Evolutionary conservation across 1,284 basidiomycete genomes (phyloP).

Genomic region (Boletus semigastroideus): DNA sequence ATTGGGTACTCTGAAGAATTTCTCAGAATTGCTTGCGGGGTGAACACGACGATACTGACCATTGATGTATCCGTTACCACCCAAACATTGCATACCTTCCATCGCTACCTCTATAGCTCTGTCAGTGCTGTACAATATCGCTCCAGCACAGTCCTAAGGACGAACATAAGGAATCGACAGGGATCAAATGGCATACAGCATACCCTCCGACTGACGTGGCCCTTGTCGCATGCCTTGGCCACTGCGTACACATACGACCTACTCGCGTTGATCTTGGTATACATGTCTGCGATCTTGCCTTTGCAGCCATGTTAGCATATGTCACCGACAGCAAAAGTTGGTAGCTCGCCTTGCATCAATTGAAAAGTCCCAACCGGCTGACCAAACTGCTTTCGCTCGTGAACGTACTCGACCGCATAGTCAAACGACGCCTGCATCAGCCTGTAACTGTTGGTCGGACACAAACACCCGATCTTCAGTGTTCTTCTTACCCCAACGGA

Average conservation of each 20-base stretch:
- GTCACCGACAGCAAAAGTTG: neutral
- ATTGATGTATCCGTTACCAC: conserved; percentile 93
- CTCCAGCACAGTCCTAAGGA: conserved; percentile 85
- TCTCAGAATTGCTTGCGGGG: neutral
- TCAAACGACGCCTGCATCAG: conserved; percentile 96
- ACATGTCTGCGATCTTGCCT: conserved; percentile 92
- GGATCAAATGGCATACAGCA: conserved; percentile 27
- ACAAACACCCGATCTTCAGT: neutral
- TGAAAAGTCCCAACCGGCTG: conserved; percentile 90
- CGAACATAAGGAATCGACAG: conserved; percentile 1
- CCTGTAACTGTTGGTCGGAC: conserved; percentile 39
- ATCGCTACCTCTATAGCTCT: conserved; percentile 87
- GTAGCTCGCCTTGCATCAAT: conserved; percentile 81
- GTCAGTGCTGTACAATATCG: conserved; percentile 89
- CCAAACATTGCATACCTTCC: conserved; percentile 90
- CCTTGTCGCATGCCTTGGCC: conserved; percentile 82
- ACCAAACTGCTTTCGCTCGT: conserved; percentile 90
- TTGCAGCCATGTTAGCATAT: conserved; percentile 1
- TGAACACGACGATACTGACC: conserved; percentile 43
- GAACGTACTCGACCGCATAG: conserved; percentile 84
- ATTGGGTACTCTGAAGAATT: conserved; percentile 73
- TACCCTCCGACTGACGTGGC: conserved; percentile 80
- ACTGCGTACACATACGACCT: conserved; percentile 93
- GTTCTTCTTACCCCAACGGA: conserved; percentile 48
- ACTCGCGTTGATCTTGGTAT: conserved; percentile 88